Evolutionary conservation across 176 grass and related monocot species (phyloP).

Genomic region (Avena sativa): DNA sequence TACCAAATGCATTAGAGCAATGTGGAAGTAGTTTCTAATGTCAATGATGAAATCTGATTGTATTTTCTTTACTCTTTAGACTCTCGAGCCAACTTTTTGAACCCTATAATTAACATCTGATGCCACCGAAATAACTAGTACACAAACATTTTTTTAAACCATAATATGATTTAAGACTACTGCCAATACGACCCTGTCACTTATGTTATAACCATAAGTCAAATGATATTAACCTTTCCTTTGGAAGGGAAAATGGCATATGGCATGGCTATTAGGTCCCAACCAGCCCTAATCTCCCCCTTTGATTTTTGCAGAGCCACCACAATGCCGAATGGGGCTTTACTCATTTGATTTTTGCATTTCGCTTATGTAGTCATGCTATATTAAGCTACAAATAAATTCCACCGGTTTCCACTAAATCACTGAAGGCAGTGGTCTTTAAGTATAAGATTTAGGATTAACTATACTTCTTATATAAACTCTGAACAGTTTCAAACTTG

Average conservation of each 20-base stretch:
- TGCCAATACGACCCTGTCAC: background rate
- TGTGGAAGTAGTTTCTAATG: conserved; percentile 30
- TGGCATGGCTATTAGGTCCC: background rate
- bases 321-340: background rate
- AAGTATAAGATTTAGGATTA: conserved; percentile 29
- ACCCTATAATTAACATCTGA: conserved; percentile 16
- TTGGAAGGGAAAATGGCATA: background rate
- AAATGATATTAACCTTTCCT: background rate
- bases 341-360: conserved; percentile 27
- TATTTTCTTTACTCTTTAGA: conserved; percentile 27
- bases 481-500: conserved; percentile 5
- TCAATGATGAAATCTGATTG: background rate
- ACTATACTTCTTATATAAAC: conserved; percentile 22
- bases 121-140: background rate
- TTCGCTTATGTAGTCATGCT: background rate
- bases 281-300: background rate
- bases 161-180: background rate
- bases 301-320: background rate
- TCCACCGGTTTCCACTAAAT: conserved; percentile 29
- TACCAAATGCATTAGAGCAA: conserved; percentile 9
- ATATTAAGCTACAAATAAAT: conserved; percentile 26
- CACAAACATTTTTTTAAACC: background rate
- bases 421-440: background rate
- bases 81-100: conserved; percentile 28
- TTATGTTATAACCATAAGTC: background rate